Base-by-base conservation (phyloP, 2,329 filamentous ascomycete species). In the Scedosporium dehoogii region DNA sequence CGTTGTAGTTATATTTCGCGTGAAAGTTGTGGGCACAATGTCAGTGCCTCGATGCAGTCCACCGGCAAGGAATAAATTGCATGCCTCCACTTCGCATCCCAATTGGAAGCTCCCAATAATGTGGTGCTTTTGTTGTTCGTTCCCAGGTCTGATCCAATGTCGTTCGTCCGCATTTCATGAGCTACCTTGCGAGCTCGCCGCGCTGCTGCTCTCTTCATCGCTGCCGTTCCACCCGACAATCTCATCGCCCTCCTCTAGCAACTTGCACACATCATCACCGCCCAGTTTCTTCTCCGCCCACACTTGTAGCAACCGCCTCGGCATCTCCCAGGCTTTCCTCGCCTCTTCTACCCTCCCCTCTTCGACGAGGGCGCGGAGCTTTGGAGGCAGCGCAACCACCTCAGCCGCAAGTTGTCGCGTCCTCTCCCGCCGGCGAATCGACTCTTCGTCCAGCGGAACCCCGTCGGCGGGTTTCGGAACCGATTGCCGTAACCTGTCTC, bases 331-430 rank as follows among this genome's bases (percentile, higher is more conserved):
- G 65, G 81, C 77, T 63, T 73, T 73, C 67, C 78, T 79, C 1
- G 89, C 88, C 64, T 87, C 84, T 21, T 86, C 82, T 41, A 78
- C 69, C 66, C 79, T 83, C 29, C 87, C 89, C 59, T 85, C 80
- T 7, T 73, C 75, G 14, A 89, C 77, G 64, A 92, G 74, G 41
- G 70, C 70, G 64, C 81, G 78, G 65, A 93, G 70, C 67, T 82
- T 78, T 41, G 78, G 80, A 48, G 88, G 87, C 3, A 83, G 81
- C 5, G 79, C 81, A 6, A 91, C 72, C 6, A 85, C 85, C 75
- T 86, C 85, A 63, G 75, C 75, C 4, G 88, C 88, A 6, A 87
- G 78, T 67, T 85, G 78, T 65, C 79, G 81, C 66, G 76, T 80
- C 63, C 72, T 69, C 68, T 71, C 76, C 65, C 69, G 70, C 56